Evolutionary conservation across 2,329 filamentous ascomycete species (phyloP), one percentile per base, ranked within the genome.

Genomic region (Exophiala dermatitidis): DNA sequence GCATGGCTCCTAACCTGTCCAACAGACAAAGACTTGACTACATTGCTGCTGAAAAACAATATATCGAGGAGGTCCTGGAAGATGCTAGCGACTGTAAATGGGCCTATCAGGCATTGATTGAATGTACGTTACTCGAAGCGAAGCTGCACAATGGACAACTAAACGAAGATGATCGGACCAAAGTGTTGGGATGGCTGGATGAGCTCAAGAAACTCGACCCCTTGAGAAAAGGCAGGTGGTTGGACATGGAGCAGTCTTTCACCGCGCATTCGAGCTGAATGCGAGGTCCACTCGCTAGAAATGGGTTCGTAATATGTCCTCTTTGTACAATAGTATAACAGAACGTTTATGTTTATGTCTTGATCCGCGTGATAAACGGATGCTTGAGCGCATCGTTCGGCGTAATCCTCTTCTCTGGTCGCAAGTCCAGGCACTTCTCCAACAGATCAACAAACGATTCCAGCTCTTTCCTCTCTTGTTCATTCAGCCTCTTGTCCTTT

Each of bases 341-440:
- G 19, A 19, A 19, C 19, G 19, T 19, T 19, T 19, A 19, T 3
- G 10, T 31, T 31, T 53, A 53, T 47, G 63, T 63, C 38, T 60
- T 63, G 10, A 43, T 45, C 41, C 77, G 72, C 29, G 72, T 74
- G 63, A 97, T 89, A 70, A 97, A 97, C 1, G 87, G 87, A 74
- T 97, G 91, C 66, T 83, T 85, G 63, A 97, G 74, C 46, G 93
- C 93, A 65, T 97, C 90, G 9, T 79, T 76, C 0, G 93, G 88
- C 44, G 87, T 91, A 64, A 93, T 87, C 58, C 93, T 81, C 76
- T 94, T 95, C 68, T 95, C 90, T 0, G 91, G 89, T 66, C 97
- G 95, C 60, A 97, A 78, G 54, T 85, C 83, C 59, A 98, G 76
- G 67, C 90, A 97, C 51, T 86, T 85, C 66, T 95, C 90, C 53